Evolutionary conservation across 2,329 filamentous ascomycete genomes (phyloP).

Genomic region (Cladobotryum mycophilum): DNA sequence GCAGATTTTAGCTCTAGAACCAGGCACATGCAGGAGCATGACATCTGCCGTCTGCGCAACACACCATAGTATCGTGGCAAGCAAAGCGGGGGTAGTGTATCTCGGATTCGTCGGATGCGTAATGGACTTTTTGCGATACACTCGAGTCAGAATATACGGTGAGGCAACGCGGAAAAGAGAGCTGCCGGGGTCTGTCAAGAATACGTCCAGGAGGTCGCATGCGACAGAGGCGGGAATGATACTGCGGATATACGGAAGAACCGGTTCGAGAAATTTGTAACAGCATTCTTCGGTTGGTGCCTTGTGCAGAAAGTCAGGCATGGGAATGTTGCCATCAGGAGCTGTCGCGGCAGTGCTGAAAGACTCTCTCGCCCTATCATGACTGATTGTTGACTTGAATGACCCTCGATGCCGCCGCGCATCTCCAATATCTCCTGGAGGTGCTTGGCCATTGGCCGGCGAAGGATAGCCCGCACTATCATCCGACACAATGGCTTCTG

Average conservation of each 20-base stretch:
- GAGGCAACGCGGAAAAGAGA: constrained; percentile 39
- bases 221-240: constrained; percentile 36
- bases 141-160: constrained; percentile 41
- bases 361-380: constrained; percentile 13
- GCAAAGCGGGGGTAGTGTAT: constrained; percentile 36
- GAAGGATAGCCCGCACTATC: constrained; percentile 25
- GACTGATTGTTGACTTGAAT: constrained; percentile 16
- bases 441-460: constrained; percentile 14
- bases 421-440: constrained; percentile 2
- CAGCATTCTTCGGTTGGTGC: constrained; percentile 26
- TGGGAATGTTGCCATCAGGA: constrained; percentile 12
- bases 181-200: constrained; percentile 38
- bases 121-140: constrained; percentile 40
- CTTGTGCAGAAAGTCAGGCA: constrained; percentile 19
- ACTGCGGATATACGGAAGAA: constrained; percentile 33
- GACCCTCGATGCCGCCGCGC: constrained; percentile 11
- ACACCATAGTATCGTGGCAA: constrained; percentile 43
- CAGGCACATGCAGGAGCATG: constrained; percentile 34
- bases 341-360: constrained; percentile 14
- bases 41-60: constrained; percentile 42
- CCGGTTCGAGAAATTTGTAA: constrained; percentile 35
- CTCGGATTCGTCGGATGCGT: constrained; percentile 34
- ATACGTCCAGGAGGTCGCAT: constrained; percentile 42
- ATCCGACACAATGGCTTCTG: constrained; percentile 20
- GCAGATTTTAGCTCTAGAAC: constrained; percentile 33